phyloP scores from a whole-genome alignment of 2,329 filamentous ascomycete species.

The Periconia sp. region DNA sequence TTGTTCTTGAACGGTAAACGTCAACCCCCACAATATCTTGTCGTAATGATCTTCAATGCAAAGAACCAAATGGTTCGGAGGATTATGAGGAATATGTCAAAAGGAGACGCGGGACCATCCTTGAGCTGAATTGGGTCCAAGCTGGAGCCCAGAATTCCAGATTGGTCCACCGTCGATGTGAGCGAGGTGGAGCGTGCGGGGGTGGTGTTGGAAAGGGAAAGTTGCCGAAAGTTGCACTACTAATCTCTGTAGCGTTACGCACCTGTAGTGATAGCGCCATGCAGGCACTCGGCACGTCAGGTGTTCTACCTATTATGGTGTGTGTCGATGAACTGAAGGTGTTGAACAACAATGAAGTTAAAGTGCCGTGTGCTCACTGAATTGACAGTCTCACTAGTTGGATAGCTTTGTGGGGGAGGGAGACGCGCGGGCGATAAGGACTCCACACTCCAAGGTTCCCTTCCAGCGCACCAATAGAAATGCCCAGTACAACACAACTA shows the following conservation, averaged over 20 bases:
- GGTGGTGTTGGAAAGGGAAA: slow-evolving; percentile 11
- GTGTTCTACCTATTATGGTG: background rate
- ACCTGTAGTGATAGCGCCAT: slow-evolving; percentile 5
- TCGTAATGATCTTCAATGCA: no score
- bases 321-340: background rate
- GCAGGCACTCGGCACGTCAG: background rate
- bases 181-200: slow-evolving; percentile 8
- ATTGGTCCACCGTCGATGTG: background rate
- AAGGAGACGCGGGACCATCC: background rate
- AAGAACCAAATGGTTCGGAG: no score
- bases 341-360: background rate
- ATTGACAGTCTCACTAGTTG: background rate
- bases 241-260: slow-evolving; percentile 5
- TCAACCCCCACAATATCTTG: background rate
- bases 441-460: background rate
- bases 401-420: background rate
- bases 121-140: background rate
- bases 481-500: background rate
- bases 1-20: background rate
- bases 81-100: no score
- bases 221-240: slow-evolving; percentile 3
- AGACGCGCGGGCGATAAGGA: background rate
- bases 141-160: background rate
- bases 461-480: background rate
- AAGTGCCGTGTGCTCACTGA: background rate